phyloP scores from a whole-genome alignment of 208 protist genomes.

The Leishmania braziliensis region DNA sequence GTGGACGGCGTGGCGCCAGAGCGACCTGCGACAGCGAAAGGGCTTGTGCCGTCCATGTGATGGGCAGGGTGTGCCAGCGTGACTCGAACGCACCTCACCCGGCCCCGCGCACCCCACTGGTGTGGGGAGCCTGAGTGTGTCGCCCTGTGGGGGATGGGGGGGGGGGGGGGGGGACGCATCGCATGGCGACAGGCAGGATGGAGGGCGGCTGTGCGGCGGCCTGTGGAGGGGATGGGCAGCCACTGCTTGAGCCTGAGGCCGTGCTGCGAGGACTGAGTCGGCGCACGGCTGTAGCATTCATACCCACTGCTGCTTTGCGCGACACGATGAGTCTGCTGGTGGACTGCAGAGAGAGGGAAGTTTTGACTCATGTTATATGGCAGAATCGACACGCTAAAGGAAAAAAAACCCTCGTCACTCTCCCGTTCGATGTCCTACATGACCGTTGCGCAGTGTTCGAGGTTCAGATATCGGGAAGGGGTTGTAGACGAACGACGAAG shows the following conservation, averaged over 20 bases:
- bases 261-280: neutral
- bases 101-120: neutral
- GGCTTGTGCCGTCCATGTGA: neutral
- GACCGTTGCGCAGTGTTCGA: neutral
- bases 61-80: neutral
- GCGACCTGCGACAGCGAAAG: neutral
- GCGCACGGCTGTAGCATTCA: neutral
- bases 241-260: neutral
- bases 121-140: neutral
- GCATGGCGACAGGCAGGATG: neutral
- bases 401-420: neutral
- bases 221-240: neutral
- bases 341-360: too few species aligned
- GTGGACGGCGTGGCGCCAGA: neutral
- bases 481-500: neutral
- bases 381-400: neutral
- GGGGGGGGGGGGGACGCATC: neutral
- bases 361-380: neutral
- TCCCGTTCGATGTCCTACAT: neutral
- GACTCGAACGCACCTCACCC: neutral
- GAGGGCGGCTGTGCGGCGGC: neutral
- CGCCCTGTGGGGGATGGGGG: neutral
- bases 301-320: neutral
- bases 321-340: neutral
- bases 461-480: neutral